Evolutionary conservation across 257 asterid genomes (phyloP).

Genomic region (Solanum commersonii): DNA sequence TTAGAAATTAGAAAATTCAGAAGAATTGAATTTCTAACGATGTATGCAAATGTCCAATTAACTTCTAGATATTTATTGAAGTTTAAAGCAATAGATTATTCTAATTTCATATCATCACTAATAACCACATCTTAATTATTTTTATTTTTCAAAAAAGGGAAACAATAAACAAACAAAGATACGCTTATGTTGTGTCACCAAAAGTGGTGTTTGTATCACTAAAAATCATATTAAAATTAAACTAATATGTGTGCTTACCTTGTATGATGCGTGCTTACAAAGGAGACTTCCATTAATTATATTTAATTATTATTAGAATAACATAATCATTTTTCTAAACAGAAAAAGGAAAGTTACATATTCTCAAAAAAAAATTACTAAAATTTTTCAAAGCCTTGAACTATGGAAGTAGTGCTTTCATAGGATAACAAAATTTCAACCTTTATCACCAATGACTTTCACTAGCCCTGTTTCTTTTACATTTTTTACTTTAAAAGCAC

Average conservation of each 20-base stretch:
- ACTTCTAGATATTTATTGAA: background rate
- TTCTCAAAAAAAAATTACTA: background rate
- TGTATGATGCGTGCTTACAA: background rate
- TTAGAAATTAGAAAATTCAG: background rate
- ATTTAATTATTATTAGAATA: background rate
- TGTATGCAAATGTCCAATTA: background rate
- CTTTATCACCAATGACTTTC: conserved; percentile 18
- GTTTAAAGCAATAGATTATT: background rate
- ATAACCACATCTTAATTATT: background rate
- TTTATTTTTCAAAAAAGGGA: background rate
- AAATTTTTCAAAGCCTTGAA: background rate
- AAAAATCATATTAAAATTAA: background rate
- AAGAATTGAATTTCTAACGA: background rate
- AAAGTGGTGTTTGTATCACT: background rate
- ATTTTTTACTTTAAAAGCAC: conserved; percentile 4
- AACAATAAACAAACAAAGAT: background rate
- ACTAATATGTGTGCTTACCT: background rate
- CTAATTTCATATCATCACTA: background rate
- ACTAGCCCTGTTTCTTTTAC: conserved; percentile 21
- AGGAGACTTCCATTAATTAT: background rate
- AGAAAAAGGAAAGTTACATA: background rate
- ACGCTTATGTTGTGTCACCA: background rate
- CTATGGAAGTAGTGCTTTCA: conserved; percentile 4
- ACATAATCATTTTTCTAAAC: background rate
- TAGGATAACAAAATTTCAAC: conserved; percentile 1